Conservation (phyloP, 2,329 filamentous ascomycete species). For the Thermoascus crustaceus region DNA sequence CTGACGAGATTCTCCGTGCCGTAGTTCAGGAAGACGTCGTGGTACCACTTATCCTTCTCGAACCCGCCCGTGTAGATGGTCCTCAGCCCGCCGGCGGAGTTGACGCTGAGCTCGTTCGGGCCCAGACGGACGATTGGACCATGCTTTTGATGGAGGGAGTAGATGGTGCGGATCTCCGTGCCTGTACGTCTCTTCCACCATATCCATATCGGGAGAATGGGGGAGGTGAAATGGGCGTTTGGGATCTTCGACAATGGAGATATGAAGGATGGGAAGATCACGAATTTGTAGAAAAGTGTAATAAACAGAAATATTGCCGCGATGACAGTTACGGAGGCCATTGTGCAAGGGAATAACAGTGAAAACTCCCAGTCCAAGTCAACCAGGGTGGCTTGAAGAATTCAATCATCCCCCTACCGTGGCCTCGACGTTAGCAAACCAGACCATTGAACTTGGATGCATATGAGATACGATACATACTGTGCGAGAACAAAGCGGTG, state of each 20-base stretch:
- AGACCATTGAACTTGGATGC: too few relatives aligned
- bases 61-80: conserved; percentile 61
- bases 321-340: not conserved
- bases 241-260: conserved; percentile 56
- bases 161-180: conserved; percentile 52
- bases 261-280: conserved; percentile 30
- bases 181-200: conserved; percentile 45
- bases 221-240: conserved; percentile 54
- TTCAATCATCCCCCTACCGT: too few relatives aligned
- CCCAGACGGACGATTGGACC: conserved; percentile 54
- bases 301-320: conserved; percentile 4
- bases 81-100: conserved; percentile 48
- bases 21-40: conserved; percentile 57
- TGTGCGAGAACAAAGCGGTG: too few relatives aligned
- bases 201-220: conserved; percentile 56
- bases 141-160: conserved; percentile 45
- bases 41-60: conserved; percentile 60
- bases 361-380: too few relatives aligned
- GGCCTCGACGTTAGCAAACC: too few relatives aligned
- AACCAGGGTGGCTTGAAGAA: too few relatives aligned
- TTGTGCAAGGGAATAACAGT: too few relatives aligned
- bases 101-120: conserved; percentile 57
- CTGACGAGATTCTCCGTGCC: conserved; percentile 59
- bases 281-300: conserved; percentile 15
- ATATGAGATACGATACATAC: too few relatives aligned